Conservation (phyloP, 2,329 filamentous ascomycete genomes). For the Beauveria asiatica region DNA sequence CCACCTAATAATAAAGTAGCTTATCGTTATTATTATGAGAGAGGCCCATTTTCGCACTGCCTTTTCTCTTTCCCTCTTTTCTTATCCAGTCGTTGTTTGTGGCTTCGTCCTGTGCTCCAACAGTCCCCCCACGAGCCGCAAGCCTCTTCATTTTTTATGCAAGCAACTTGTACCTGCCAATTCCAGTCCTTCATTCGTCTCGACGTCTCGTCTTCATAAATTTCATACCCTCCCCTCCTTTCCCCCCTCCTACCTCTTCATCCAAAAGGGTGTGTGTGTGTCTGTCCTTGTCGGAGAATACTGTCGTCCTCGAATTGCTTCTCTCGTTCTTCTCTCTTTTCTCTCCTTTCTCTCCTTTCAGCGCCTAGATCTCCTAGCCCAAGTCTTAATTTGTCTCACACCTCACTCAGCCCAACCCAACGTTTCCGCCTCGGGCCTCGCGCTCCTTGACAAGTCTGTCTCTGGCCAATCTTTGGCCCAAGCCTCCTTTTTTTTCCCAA, state of each 20-base stretch:
- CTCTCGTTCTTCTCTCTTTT: not conserved
- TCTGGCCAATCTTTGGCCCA: not conserved
- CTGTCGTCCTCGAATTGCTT: not conserved
- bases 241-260: not conserved
- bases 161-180: conserved; percentile 2
- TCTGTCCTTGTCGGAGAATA: not conserved
- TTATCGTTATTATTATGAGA: not conserved
- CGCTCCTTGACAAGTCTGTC: not conserved
- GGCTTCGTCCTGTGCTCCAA: conserved; percentile 17
- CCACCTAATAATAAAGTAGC: not conserved
- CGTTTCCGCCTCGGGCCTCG: not conserved
- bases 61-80: not conserved
- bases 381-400: not conserved
- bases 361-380: not conserved
- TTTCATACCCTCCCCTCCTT: not conserved
- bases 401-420: not conserved
- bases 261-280: not conserved
- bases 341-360: conserved; percentile 5
- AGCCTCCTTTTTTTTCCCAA: not conserved
- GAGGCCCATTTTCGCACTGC: not conserved
- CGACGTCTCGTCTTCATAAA: not conserved
- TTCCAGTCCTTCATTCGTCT: conserved; percentile 6
- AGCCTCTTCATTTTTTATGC: not conserved
- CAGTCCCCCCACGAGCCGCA: conserved; percentile 7
- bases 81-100: conserved; percentile 4